phyloP scores from a whole-genome alignment of 2,329 filamentous ascomycete genomes.

The Claviceps maximensis region DNA sequence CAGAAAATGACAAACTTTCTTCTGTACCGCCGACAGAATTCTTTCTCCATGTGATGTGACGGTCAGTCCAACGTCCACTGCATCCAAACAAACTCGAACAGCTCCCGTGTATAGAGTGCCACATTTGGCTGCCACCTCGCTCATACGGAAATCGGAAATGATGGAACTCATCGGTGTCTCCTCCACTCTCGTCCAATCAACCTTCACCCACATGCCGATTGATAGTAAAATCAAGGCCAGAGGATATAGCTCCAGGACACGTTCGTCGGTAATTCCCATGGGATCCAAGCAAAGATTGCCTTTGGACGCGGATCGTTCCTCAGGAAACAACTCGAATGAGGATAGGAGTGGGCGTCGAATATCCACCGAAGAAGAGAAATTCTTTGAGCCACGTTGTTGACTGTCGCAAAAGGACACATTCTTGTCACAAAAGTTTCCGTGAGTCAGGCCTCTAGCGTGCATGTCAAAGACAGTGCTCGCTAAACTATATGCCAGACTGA shows the following conservation, averaged over 20 bases:
- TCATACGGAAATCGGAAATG: conserved; percentile 45
- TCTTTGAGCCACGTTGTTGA: conserved; percentile 26
- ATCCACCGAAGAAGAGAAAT: conserved; percentile 35
- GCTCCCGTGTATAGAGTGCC: conserved; percentile 65
- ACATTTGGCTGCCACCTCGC: conserved; percentile 52
- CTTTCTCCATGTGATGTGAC: conserved; percentile 34
- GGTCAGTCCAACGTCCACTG: conserved; percentile 49
- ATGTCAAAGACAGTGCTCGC: conserved; percentile 61
- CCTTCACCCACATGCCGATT: conserved; percentile 40
- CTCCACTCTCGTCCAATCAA: conserved; percentile 50
- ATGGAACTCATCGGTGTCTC: conserved; percentile 30
- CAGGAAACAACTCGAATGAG: conserved; percentile 58
- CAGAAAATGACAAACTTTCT: conserved; percentile 42
- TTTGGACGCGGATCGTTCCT: conserved; percentile 11
- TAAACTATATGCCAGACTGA: conserved; percentile 59
- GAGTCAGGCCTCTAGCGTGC: conserved; percentile 54
- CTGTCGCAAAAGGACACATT: conserved; percentile 53
- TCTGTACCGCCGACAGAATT: conserved; percentile 39
- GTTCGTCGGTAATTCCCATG: conserved; percentile 36
- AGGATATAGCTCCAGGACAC: conserved; percentile 56
- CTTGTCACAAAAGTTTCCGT: conserved; percentile 55
- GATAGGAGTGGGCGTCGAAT: conserved; percentile 57
- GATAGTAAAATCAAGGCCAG: conserved; percentile 61
- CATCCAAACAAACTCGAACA: conserved; percentile 56
- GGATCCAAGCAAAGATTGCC: conserved; percentile 37